Base-by-base conservation (phyloP, 352 stramenopile genomes). In the Pseudoperonospora humuli region DNA sequence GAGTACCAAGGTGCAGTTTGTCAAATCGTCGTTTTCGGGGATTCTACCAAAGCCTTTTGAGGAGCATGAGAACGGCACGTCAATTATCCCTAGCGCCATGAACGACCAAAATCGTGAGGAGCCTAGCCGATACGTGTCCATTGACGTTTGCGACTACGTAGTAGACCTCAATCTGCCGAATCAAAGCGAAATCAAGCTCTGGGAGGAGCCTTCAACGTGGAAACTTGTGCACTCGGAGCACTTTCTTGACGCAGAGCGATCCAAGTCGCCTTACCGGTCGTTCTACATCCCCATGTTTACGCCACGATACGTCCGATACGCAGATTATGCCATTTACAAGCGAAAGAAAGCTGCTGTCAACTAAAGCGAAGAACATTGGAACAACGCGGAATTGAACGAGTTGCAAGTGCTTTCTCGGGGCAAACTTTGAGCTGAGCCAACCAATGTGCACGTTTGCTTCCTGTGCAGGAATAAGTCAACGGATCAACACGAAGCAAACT, bases 61-160 rank as follows among this genome's bases (percentile, higher is more conserved):
- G 26, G 39, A 73, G 43, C 70, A 80, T 13, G 51, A 68, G 21
- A 65, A 82, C 29, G 80, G 56, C 24, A 91, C 78, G 28, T 80
- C 50, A 5, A 54, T 77, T 19, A 64, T 88, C 10, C 75, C 73
- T 3, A 67, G 35, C 7, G 53, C 80, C 39, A 98, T 98, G 75
- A 98, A 98, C 71, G 84, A 98, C 62, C 59, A 75, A 31, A 98
- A 98, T 51, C 38, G 47, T 19, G 89, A 98, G 41, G 90, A 98
- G 61, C 53, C 69, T 3, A 84, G 77, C 53, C 74, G 91, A 13
- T 98, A 97, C 48, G 61, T 95, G 9, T 28, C 56, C 1, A 39
- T 95, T 20, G 44, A 61, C 13, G 38, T 66, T 25, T 98, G 93
- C 52, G 82, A 96, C 58, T 96, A 80, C 45, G 64, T 97, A 13